Percentiles rank a stretch among this genome's conserved stretches.
Evolutionary conservation across 495 filamentous ascomycete species (phyloP).

Genomic region (Penicillium turbatum): DNA sequence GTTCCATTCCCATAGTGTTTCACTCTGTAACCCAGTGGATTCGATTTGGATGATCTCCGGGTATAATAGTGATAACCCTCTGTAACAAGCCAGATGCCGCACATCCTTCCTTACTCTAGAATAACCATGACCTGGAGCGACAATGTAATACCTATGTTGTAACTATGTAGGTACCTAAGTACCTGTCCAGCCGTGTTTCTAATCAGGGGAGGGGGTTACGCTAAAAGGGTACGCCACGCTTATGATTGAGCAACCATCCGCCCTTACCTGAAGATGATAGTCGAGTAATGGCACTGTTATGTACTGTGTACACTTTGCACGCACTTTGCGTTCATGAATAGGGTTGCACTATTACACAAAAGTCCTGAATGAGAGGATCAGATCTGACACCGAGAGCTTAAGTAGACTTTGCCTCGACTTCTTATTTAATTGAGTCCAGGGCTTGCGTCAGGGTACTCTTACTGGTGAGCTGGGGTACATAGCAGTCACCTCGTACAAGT

Average conservation of each 20-base stretch:
- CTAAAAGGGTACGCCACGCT: conserved; percentile 18
- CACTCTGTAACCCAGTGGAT: not conserved
- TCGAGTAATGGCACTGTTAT: not conserved
- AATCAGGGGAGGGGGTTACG: conserved; percentile 17
- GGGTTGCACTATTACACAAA: conserved; percentile 10
- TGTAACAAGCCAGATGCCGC: not conserved
- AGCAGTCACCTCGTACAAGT: not conserved
- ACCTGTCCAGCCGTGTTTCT: conserved; percentile 17
- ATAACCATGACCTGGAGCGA: not conserved
- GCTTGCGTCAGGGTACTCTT: not conserved
- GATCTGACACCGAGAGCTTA: conserved; percentile 4
- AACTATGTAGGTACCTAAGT: not conserved
- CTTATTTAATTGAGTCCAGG: not conserved
- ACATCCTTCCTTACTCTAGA: not conserved
- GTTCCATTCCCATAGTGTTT: not conserved
- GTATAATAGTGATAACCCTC: not conserved
- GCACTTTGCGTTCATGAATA: not conserved
- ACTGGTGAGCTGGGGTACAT: not conserved
- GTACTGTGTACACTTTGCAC: not conserved
- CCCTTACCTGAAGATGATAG: conserved; percentile 20
- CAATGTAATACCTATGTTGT: not conserved
- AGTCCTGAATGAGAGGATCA: not conserved
- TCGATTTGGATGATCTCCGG: not conserved
- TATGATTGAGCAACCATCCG: conserved; percentile 21
- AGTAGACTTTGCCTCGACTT: not conserved